Base-by-base conservation (phyloP, 305 asterid species). In the Petunia hybrid region DNA sequence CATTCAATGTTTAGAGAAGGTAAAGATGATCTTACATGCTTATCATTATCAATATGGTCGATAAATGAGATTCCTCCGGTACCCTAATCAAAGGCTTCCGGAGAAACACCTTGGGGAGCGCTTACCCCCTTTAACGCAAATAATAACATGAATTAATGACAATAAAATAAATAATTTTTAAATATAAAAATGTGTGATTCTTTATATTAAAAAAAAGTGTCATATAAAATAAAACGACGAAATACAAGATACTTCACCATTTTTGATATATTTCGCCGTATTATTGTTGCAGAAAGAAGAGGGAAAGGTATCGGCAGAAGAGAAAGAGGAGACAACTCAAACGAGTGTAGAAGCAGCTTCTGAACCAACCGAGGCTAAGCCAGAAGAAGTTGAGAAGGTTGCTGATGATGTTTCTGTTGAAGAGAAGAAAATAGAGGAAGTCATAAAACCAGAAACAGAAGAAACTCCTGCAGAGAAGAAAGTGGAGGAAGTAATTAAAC, bases 401-500 rank as follows among this genome's bases (percentile, higher is more conserved):
- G 41, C 46, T 5, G 60, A 31, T 46, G 60, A 70, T 43, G 8
- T 2, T 61, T 61, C 1, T 67, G 6, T 42, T 16, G 57, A 43
- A 22, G 77, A 70, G 5, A 70, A 70, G 77, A 70, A 70, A 70
- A 9, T 70, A 70, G 60, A 70, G 48, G 42, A 70, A 9, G 77
- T 22, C 31, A 22, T 9, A 36, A 46, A 45, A 45, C 46, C 41
- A 70, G 42, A 69, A 45, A 69, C 13, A 53, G 39, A 68, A 70
- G 3, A 22, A 70, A 12, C 57, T 43, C 57, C 41, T 69, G 10
- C 40, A 8, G 55, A 46, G 6, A 71, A 35, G 10, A 71, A 22
- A 12, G 57, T 71, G 10, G 31, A 71, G 41, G 77, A 70, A 31
- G 61, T 71, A 71, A 22, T 22, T 22, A 48, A 46, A 46, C 7